phyloP scores from a whole-genome alignment of 2,329 filamentous ascomycete species.

The Colletotrichum truncatum region DNA sequence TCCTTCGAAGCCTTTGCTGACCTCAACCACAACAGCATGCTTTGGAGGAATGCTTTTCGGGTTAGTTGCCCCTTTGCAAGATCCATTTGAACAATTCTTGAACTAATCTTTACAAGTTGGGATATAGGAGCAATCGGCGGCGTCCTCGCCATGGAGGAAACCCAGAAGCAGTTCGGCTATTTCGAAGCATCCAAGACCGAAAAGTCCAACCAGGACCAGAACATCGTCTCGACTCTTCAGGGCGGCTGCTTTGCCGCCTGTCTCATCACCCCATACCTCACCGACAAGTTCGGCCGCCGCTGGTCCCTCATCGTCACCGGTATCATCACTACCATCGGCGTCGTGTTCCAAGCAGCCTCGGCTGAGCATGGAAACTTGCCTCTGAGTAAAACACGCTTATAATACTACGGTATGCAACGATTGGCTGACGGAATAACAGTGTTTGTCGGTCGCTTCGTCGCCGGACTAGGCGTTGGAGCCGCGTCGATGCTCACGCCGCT shows the following conservation, averaged over 20 bases:
- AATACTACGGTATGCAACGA: not conserved
- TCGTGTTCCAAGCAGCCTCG: constrained; percentile 71
- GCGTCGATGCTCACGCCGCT: constrained; percentile 55
- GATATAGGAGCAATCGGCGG: constrained; percentile 68
- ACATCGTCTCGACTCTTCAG: constrained; percentile 76
- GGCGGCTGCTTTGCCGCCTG: constrained; percentile 74
- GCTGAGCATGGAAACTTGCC: constrained; percentile 34
- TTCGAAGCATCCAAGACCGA: constrained; percentile 35
- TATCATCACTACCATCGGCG: constrained; percentile 66
- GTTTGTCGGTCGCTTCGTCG: constrained; percentile 70
- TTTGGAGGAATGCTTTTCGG: constrained; percentile 70
- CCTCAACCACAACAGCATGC: constrained; percentile 46
- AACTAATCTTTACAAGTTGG: not conserved
- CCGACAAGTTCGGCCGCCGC: constrained; percentile 65
- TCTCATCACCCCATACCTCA: constrained; percentile 62
- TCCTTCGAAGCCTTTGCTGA: not conserved
- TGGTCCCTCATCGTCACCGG: constrained; percentile 62
- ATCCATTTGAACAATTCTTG: constrained; percentile 36
- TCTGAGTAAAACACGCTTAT: too few species aligned
- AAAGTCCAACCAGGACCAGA: constrained; percentile 66
- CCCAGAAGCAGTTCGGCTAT: constrained; percentile 56
- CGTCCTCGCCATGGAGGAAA: constrained; percentile 68
- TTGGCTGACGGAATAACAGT: constrained; percentile 41
- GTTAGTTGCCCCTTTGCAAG: too few species aligned
- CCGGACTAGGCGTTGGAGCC: constrained; percentile 59